Percentiles rank a stretch among this genome's conserved stretches.
Conservation (phyloP, 2,329 filamentous ascomycete species). For the Fusarium sarcochroum region DNA sequence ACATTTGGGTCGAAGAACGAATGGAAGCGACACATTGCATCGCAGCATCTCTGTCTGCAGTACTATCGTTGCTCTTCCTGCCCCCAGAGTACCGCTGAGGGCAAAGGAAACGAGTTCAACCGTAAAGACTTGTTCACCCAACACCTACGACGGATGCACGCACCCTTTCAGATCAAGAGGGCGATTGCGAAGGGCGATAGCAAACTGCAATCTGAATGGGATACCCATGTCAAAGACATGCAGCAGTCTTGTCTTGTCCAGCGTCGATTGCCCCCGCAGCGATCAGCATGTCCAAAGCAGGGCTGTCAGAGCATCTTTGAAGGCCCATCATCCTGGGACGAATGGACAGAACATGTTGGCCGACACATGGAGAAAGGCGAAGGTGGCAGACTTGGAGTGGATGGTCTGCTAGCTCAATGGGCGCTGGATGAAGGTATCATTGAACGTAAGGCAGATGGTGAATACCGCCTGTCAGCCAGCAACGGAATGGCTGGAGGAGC, state of each 20-base stretch:
- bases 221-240: slow-evolving; percentile 76
- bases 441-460: slow-evolving; percentile 67
- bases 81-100: slow-evolving; percentile 66
- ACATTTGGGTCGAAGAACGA: slow-evolving; percentile 95
- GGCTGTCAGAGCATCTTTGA: slow-evolving; percentile 81
- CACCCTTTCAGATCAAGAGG: slow-evolving; percentile 75
- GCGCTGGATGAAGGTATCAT: slow-evolving; percentile 75
- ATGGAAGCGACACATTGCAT: slow-evolving; percentile 95
- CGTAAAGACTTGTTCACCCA: slow-evolving; percentile 97
- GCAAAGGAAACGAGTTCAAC: slow-evolving; percentile 82
- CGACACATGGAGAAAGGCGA: slow-evolving; percentile 86
- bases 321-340: slow-evolving; percentile 84
- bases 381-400: slow-evolving; percentile 69
- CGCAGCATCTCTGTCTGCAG: slow-evolving; percentile 83
- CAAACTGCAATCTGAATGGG: slow-evolving; percentile 74
- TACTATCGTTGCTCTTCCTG: slow-evolving; percentile 76
- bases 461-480: slow-evolving; percentile 64
- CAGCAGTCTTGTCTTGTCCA: slow-evolving; percentile 80
- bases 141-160: slow-evolving; percentile 94
- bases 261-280: slow-evolving; percentile 77
- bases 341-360: slow-evolving; percentile 93
- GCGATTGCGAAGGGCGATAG: slow-evolving; percentile 69
- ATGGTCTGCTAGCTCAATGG: slow-evolving; percentile 71
- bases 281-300: slow-evolving; percentile 77
- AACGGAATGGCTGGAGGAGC: slow-evolving; percentile 46